These are phyloP conservation scores for Pleurotus tuber-regium DNA, from an alignment of 768 basidiomycete species.

Conservation along the genomic window DNA sequence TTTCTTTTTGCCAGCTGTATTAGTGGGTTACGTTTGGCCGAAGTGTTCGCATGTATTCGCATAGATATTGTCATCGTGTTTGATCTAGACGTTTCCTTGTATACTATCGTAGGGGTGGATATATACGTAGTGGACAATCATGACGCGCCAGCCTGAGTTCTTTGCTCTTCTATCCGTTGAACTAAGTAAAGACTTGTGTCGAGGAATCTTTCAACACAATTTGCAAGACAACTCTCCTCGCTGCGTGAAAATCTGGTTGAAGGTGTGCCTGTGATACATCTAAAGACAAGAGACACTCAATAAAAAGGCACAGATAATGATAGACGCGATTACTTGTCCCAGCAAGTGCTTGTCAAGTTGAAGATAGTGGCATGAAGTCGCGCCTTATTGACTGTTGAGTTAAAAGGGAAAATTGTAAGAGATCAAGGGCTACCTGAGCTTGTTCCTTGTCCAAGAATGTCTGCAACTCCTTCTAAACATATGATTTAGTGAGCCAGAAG, in stretches of 20 bases:
- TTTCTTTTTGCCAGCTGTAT: conserved; percentile 60
- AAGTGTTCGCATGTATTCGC: conserved; percentile 18
- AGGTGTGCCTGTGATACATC: conserved; percentile 80
- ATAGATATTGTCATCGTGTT: neutral
- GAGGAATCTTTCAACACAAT: conserved; percentile 91
- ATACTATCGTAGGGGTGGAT: conserved; percentile 12
- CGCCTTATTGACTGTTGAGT: conserved; percentile 29
- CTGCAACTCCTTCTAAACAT: conserved; percentile 78
- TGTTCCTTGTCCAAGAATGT: conserved; percentile 82
- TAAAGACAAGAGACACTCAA: no score
- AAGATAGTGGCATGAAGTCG: conserved; percentile 69
- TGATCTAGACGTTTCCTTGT: conserved; percentile 9
- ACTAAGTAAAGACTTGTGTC: conserved; percentile 86
- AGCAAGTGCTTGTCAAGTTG: conserved; percentile 79
- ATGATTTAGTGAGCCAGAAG: neutral
- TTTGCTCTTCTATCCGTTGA: conserved; percentile 55
- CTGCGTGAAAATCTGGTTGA: conserved; percentile 74
- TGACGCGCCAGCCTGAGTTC: conserved; percentile 20
- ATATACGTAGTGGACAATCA: conserved; percentile 9
- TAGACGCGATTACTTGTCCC: conserved; percentile 92
- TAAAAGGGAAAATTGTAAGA: conserved; percentile 1
- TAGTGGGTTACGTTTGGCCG: conserved; percentile 45
- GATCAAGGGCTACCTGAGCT: conserved; percentile 51
- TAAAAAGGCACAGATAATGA: no score
- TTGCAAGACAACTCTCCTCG: conserved; percentile 80